These are phyloP conservation scores for Mallotus japonicus DNA, from an alignment of 441 rosid genomes.

Conservation along the genomic window DNA sequence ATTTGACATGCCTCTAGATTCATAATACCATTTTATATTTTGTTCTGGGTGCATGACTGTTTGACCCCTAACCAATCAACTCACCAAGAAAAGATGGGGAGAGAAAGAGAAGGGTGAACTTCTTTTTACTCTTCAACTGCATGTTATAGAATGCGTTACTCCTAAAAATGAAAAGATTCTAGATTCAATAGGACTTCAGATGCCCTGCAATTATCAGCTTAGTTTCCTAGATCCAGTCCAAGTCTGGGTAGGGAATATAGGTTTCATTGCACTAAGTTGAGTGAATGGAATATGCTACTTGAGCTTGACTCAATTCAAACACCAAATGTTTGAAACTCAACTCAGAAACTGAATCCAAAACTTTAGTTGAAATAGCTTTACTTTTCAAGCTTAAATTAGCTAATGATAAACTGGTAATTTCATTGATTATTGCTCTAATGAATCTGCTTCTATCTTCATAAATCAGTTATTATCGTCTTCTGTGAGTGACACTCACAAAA, in stretches of 20 bases:
- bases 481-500: not conserved
- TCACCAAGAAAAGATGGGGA: too few species aligned
- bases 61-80: too few species aligned
- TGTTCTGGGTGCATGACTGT: not conserved
- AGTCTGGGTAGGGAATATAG: not conserved
- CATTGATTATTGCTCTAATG: not conserved
- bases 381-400: too few species aligned
- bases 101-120: too few species aligned
- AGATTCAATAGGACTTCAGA: not conserved
- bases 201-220: not conserved
- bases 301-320: not conserved
- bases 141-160: not conserved
- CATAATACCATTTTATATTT: slow-evolving; percentile 1
- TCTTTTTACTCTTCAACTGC: not conserved
- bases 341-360: not conserved
- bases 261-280: not conserved
- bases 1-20: not conserved
- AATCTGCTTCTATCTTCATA: not conserved
- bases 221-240: not conserved
- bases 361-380: not conserved
- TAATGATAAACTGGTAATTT: not conserved
- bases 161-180: not conserved
- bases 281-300: not conserved
- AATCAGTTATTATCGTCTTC: not conserved
- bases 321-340: not conserved